Evolutionary conservation across 2,329 filamentous ascomycete genomes (phyloP), one percentile per base, ranked within the genome.

Genomic region (Byssothecium circinans): DNA sequence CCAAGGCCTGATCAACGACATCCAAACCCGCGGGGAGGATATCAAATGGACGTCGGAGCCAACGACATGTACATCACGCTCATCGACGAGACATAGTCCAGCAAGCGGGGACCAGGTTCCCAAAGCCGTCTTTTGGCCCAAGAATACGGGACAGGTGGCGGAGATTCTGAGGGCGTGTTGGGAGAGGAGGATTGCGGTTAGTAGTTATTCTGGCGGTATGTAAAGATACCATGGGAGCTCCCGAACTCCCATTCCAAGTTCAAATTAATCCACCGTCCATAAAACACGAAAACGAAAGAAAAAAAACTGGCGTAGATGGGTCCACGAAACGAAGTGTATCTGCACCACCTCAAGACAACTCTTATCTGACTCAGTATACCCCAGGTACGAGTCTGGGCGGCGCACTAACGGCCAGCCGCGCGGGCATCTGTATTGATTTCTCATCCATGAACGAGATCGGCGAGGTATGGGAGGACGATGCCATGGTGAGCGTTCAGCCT

Each of bases 381-480:
- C 19, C 6, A 39, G 91, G 91, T 23, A 96, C 91, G 8, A 90
- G 86, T 60, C 78, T 96, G 19, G 91, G 95, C 69, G 91, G 91
- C 2, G 88, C 95, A 68, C 92, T 88, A 68, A 83, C 89, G 1
- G 82, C 89, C 1, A 94, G 88, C 6, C 75, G 84, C 54, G 86
- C 88, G 47, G 91, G 91, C 6, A 81, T 96, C 17, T 92, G 88
- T 58, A 79, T 96, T 58, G 89, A 95, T 72, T 95, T 96, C 68
- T 79, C 80, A 43, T 79, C 82, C 43, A 96, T 96, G 91, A 81
- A 89, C 69, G 80, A 84, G 62, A 82, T 96, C 38, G 49, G 95
- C 20, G 75, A 78, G 22, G 71, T 95, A 56, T 85, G 95, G 73
- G 85, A 87, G 71, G 82, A 85, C 62, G 39, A 84, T 71, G 41